Evolutionary conservation across 2,329 filamentous ascomycete species (phyloP).

Genomic region (Fusarium mexicanum): DNA sequence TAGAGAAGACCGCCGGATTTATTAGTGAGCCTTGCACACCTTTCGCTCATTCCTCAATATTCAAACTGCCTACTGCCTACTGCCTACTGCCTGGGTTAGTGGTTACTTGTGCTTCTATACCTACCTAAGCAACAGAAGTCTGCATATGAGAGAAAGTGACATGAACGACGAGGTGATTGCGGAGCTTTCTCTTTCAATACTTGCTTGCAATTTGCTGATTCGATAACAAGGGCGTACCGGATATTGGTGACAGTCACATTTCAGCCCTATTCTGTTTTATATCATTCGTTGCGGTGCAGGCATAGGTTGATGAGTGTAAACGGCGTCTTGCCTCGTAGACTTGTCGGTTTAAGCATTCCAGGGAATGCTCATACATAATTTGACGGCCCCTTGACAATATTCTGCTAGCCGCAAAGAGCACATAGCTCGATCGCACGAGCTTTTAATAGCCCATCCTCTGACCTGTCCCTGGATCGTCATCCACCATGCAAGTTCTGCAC

Average conservation of each 20-base stretch:
- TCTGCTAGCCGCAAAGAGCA: neutral
- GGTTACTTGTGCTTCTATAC: no score
- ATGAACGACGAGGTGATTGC: no score
- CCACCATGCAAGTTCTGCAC: conserved; percentile 23
- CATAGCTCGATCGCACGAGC: neutral
- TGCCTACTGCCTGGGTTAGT: no score
- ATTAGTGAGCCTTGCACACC: neutral
- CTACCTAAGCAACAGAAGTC: no score
- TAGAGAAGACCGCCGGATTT: neutral
- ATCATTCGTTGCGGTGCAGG: neutral
- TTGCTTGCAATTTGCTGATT: no score
- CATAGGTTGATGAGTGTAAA: neutral
- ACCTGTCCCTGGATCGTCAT: conserved; percentile 17
- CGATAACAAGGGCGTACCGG: no score
- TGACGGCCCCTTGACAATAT: neutral
- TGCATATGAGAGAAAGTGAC: no score
- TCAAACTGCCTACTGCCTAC: no score
- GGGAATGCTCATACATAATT: neutral
- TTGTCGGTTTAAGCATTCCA: neutral
- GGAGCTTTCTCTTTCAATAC: no score
- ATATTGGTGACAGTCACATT: neutral
- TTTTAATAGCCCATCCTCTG: conserved; percentile 25
- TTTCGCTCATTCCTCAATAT: neutral
- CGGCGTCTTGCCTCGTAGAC: neutral
- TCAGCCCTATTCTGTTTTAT: neutral